Base-by-base conservation (phyloP, 2,329 filamentous ascomycete genomes). In the Plenodomus biglobosus region DNA sequence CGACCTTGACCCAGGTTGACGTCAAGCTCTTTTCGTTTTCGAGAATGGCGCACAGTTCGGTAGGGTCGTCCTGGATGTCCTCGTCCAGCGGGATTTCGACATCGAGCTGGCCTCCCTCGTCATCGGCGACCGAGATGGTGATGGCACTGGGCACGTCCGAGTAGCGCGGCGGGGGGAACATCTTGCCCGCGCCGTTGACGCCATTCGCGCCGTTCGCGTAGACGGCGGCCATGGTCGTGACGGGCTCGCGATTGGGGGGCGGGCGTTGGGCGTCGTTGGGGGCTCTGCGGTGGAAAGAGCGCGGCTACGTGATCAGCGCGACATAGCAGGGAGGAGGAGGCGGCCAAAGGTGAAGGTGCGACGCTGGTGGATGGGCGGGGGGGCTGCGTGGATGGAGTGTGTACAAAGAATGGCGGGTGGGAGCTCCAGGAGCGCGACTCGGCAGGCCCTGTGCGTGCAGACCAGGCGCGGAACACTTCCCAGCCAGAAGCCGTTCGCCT, bases 1-100 rank as follows among this genome's bases (percentile, higher is more conserved):
- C 89, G 58, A 97, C 94, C n/a, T 90, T 92, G 80, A 99, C 92
- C 95, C 95, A 99, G 61, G 95, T 95, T 43, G 86, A 90, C 64
- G 92, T 91, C 32, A 90, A 87, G 15, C 91, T 92, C 65, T 87
- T 85, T 73, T 99, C 95, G 66, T 94, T 95, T 75, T 99, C 92
- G 55, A 99, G 85, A 42, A 99, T 81, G 22, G 90, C 94, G 72
- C 94, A 99, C 4, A 99, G 82, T 76, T 99, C 94, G 39, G 89
- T 96, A 17, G 90, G 90, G 68, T 97, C 94, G 70, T 97, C 94
- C 52, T 92, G 84, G 34, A 96, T 85, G 52, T 71, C 66, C 57
- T 92, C 90, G 68, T 92, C 87, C 44, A 97, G 84, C 68, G 95
- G 90, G 65, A 99, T 90, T 76, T 97, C 94, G 71, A 99, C 94